Evolutionary conservation across 306 rosid species (phyloP), one percentile per base, ranked within the genome.

Genomic region (Cercis canadensis): DNA sequence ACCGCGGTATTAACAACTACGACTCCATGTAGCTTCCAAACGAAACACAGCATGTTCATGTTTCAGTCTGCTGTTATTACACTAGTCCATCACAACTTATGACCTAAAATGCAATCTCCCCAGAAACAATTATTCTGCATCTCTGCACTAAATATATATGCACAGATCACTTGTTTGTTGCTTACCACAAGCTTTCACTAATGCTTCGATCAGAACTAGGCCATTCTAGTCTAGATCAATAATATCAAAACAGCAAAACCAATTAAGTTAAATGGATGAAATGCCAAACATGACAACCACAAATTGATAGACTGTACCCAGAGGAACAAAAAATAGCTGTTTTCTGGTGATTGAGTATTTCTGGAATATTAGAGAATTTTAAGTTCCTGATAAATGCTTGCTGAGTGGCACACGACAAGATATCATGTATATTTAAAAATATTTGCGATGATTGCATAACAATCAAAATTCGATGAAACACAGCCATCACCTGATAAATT

Each of bases 351-450:
- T n/a, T n/a, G n/a, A n/a, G n/a, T n/a, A n/a, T n/a, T n/a, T n/a
- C n/a, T n/a, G 52, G 33, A 50, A 72, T 73, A 53, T 31, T 73
- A 54, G 57, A 43, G 57, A 65, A n/a, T n/a, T 24, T 16, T 41
- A 57, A 13, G 49, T 43, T 9, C 14, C 65, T 36, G 1, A 3
- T 37, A 17, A 59, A 59, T 15, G 37, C 65, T 8, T 36, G 17
- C 7, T 37, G 46, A 59, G 16, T 43, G 15, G 45, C 6, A 8
- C 21, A 4, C n/a, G 1, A 3, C n/a, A 11, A 24, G 8, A 7
- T 0, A 40, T 40, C 5, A 55, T 55, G 7, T 5, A 12, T 29
- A 21, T 55, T 51, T 45, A 51, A 24, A 61, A 16, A 34, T 19
- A 74, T 17, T 10, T 24, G 3, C 24, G 9, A 40, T 16, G 51